These are phyloP conservation scores for Magnusiomyces tetraspermus DNA, from an alignment of 1,139 yeast genomes.

Conservation along the genomic window DNA sequence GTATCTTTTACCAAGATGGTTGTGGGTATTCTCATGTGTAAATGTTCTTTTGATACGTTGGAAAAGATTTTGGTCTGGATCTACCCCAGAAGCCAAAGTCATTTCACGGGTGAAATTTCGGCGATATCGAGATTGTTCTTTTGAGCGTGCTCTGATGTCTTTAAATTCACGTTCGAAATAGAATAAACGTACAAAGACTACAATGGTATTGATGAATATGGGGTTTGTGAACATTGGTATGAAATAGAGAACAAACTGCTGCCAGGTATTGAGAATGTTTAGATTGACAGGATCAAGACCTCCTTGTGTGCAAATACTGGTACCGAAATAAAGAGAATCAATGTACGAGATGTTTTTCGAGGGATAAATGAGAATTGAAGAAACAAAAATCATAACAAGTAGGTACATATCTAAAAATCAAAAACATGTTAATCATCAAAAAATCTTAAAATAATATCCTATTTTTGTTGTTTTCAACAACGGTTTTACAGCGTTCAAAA, in stretches of 20 bases:
- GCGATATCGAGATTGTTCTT: slow-evolving; percentile 67
- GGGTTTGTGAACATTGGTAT: slow-evolving; percentile 69
- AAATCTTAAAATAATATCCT: too few relatives aligned
- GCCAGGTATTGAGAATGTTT: slow-evolving; percentile 56
- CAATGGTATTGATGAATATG: slow-evolving; percentile 66
- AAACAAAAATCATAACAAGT: slow-evolving; percentile 35
- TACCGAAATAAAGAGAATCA: slow-evolving; percentile 67
- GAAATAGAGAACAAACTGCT: slow-evolving; percentile 45
- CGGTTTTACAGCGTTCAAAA: not conserved
- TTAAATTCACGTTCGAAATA: slow-evolving; percentile 78
- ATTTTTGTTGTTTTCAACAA: not conserved
- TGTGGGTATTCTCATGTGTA: not conserved
- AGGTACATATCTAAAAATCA: slow-evolving; percentile 10
- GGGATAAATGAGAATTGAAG: slow-evolving; percentile 70
- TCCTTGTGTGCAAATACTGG: slow-evolving; percentile 81
- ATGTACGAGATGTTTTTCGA: slow-evolving; percentile 56
- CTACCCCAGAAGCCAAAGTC: slow-evolving; percentile 8
- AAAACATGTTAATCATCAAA: too few relatives aligned
- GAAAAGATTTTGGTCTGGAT: not conserved
- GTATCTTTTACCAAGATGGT: not conserved
- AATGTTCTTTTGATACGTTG: slow-evolving; percentile 1
- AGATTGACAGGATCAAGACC: slow-evolving; percentile 65
- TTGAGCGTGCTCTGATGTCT: slow-evolving; percentile 65
- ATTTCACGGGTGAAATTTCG: slow-evolving; percentile 57
- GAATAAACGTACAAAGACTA: slow-evolving; percentile 10